A percentile compares a stretch with the other conserved stretches of the same genome.
These are phyloP conservation scores for Wickerhamomyces bisporus DNA, from an alignment of 805 yeast genomes.

Conservation along the genomic window DNA sequence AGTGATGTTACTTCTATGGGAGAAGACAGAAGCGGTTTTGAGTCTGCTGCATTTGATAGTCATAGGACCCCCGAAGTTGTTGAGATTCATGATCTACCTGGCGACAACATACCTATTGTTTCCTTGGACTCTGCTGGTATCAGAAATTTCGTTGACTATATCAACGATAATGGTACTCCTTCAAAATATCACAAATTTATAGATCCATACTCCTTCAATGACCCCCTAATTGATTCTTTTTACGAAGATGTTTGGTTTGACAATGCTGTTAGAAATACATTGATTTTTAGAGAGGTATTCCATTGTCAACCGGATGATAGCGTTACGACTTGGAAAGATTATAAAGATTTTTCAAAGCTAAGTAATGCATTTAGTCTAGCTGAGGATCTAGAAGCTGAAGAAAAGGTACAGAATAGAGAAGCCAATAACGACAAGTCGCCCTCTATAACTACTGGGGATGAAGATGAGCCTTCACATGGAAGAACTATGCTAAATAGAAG, in stretches of 20 bases:
- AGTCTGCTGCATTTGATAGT: too few species aligned
- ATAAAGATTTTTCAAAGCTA: slow-evolving; percentile 62
- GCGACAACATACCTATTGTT: slow-evolving; percentile 33
- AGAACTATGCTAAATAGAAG: too few species aligned
- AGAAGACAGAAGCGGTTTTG: too few species aligned
- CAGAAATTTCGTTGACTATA: slow-evolving; percentile 32
- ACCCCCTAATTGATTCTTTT: slow-evolving; percentile 79
- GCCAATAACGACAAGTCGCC: too few species aligned
- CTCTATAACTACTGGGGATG: not conserved
- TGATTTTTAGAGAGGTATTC: slow-evolving; percentile 76
- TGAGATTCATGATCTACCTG: slow-evolving; percentile 20
- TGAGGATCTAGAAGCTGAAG: slow-evolving; percentile 24
- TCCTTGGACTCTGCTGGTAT: slow-evolving; percentile 40
- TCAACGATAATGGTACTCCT: slow-evolving; percentile 34
- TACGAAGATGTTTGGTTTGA: slow-evolving; percentile 83
- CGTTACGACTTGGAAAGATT: slow-evolving; percentile 88
- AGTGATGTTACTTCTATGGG: too few species aligned
- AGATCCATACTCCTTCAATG: slow-evolving; percentile 86
- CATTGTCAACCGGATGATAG: slow-evolving; percentile 93
- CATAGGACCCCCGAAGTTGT: too few species aligned
- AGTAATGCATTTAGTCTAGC: slow-evolving; percentile 47
- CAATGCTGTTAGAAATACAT: slow-evolving; percentile 78
- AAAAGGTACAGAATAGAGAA: too few species aligned
- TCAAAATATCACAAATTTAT: slow-evolving; percentile 40
- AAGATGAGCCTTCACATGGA: too few species aligned